Conservation (phyloP, 352 stramenopile species). For the Saprolegnia parasitica region DNA sequence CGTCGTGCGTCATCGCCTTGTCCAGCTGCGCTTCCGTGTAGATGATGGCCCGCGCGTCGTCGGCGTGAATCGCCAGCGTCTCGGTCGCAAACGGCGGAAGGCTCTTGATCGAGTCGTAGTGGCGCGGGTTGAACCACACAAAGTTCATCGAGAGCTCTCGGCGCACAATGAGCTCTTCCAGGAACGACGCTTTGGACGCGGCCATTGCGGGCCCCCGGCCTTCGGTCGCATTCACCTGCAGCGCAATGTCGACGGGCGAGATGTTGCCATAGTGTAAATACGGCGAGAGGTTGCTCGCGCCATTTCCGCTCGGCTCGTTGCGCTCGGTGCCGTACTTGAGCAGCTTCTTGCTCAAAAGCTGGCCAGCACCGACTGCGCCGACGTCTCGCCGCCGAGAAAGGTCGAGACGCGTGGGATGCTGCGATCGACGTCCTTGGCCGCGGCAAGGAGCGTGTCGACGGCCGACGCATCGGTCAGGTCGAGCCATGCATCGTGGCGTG, state of each 20-base stretch:
- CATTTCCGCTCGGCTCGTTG: slow-evolving; percentile 94
- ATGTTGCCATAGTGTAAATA: slow-evolving; percentile 94
- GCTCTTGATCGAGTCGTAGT: slow-evolving; percentile 92
- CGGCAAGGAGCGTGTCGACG: slow-evolving; percentile 36
- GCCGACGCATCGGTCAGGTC: slow-evolving; percentile 39
- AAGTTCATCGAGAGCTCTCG: slow-evolving; percentile 97
- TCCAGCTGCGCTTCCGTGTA: slow-evolving; percentile 93
- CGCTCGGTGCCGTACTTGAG: slow-evolving; percentile 63
- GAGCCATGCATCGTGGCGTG: slow-evolving; percentile 30
- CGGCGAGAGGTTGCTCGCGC: slow-evolving; percentile 88
- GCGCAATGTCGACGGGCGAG: slow-evolving; percentile 55
- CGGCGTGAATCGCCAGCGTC: slow-evolving; percentile 86
- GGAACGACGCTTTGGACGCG: slow-evolving; percentile 38
- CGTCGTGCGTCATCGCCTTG: slow-evolving; percentile 89
- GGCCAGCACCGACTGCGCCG: slow-evolving; percentile 62
- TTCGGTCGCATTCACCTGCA: slow-evolving; percentile 31
- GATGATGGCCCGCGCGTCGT: slow-evolving; percentile 81
- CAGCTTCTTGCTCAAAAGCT: slow-evolving; percentile 85
- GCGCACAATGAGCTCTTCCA: slow-evolving; percentile 97
- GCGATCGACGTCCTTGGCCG: slow-evolving; percentile 56
- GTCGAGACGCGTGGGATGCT: slow-evolving; percentile 48
- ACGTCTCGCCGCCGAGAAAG: slow-evolving; percentile 67
- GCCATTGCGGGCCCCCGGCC: slow-evolving; percentile 24
- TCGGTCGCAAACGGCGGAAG: slow-evolving; percentile 89
- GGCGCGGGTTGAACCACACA: slow-evolving; percentile 91